Conservation (phyloP, 2,329 filamentous ascomycete genomes). For the Achaetomium macrosporum region DNA sequence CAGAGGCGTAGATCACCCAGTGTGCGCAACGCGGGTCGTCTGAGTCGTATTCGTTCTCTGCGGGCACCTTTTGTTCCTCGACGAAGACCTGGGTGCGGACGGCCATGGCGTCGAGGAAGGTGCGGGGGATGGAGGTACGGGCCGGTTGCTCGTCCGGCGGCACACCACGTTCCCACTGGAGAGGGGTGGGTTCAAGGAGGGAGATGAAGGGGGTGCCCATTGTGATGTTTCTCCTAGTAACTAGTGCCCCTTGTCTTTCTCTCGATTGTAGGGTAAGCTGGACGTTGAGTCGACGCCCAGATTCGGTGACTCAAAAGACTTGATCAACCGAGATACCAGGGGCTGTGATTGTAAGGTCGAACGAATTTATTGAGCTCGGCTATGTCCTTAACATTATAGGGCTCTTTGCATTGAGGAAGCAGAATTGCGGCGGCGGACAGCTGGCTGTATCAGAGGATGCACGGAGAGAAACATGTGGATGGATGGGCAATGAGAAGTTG, state of each 20-base stretch:
- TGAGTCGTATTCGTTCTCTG: conserved; percentile 69
- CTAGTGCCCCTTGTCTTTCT: neutral
- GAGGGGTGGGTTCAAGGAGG: conserved; percentile 45
- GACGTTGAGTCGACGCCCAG: too few relatives aligned
- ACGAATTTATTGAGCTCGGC: too few relatives aligned
- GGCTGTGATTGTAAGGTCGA: too few relatives aligned
- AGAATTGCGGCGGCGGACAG: neutral
- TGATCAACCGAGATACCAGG: too few relatives aligned
- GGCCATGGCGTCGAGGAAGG: conserved; percentile 59
- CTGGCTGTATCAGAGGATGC: neutral
- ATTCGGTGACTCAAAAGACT: too few relatives aligned
- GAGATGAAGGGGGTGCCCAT: conserved; percentile 42
- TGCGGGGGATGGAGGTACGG: conserved; percentile 39
- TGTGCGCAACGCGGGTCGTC: conserved; percentile 69
- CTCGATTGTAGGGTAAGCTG: neutral
- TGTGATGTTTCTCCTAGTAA: neutral
- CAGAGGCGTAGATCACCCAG: conserved; percentile 76
- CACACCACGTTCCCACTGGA: conserved; percentile 39
- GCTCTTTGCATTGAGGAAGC: too few relatives aligned
- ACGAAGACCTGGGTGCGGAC: conserved; percentile 59
- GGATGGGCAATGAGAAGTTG: too few relatives aligned
- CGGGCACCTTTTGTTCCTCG: conserved; percentile 49
- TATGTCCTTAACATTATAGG: too few relatives aligned
- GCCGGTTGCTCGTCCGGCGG: conserved; percentile 37
- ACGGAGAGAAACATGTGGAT: neutral